Percentiles rank a stretch among this genome's conserved stretches.
These are phyloP conservation scores for Penicillium cosmopolitanum DNA, from an alignment of 495 filamentous ascomycete genomes.

Conservation along the genomic window DNA sequence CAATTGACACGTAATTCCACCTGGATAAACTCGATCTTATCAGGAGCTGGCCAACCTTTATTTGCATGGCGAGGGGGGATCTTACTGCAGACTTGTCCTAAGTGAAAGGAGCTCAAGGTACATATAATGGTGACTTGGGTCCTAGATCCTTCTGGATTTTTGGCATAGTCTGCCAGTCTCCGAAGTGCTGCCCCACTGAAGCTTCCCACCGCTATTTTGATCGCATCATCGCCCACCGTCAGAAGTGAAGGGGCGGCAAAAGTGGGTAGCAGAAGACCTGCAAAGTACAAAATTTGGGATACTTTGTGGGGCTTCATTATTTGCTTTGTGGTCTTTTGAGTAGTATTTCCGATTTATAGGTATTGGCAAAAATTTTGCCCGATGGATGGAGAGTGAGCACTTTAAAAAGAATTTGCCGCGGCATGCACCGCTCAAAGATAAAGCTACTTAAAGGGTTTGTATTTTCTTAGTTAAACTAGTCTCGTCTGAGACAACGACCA, in stretches of 20 bases:
- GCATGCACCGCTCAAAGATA: not conserved
- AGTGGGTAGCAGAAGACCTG: not conserved
- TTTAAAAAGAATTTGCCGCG: not conserved
- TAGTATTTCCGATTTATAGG: slow-evolving; percentile 6
- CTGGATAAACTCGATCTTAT: slow-evolving; percentile 3
- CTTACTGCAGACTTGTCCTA: slow-evolving; percentile 1
- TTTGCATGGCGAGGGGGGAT: not conserved
- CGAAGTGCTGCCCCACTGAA: not conserved
- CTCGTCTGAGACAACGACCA: not conserved
- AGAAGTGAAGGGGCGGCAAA: not conserved
- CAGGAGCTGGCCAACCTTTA: not conserved
- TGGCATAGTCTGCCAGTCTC: not conserved
- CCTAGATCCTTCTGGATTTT: not conserved
- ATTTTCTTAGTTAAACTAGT: not conserved
- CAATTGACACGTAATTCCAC: slow-evolving; percentile 1
- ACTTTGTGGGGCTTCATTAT: not conserved
- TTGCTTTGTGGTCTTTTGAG: not conserved
- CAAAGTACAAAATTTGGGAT: not conserved
- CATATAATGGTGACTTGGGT: not conserved
- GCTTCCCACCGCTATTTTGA: not conserved
- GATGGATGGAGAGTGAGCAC: slow-evolving; percentile 1
- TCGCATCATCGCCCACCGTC: not conserved
- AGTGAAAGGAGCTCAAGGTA: not conserved
- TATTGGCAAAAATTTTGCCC: not conserved
- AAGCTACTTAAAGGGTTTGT: not conserved